Percentiles rank a stretch among this genome's conserved stretches.
Conservation (phyloP, 2,329 filamentous ascomycete genomes). For the Pseudonectria buxi region DNA sequence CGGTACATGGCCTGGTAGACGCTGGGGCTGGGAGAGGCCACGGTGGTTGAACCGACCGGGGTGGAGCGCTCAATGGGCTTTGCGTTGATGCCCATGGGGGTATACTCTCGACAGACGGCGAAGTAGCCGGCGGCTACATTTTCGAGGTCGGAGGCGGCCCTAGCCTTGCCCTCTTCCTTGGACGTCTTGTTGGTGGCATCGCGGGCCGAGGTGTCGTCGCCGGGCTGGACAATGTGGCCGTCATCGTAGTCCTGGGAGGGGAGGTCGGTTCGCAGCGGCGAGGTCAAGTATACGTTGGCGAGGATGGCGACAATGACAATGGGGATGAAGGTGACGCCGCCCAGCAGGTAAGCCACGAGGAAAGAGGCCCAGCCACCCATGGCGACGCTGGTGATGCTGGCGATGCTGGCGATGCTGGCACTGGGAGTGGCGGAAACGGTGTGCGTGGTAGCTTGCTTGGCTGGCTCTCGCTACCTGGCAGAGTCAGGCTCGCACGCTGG, state of each 20-base stretch:
- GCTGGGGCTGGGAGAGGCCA: conserved; percentile 76
- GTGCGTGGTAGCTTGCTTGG: not conserved
- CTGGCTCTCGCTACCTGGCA: too few relatives aligned
- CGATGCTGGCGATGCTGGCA: too few relatives aligned
- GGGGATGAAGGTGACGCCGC: conserved; percentile 83
- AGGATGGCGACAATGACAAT: conserved; percentile 57
- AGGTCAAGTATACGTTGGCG: conserved; percentile 60
- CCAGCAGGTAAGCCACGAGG: conserved; percentile 72
- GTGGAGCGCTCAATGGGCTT: conserved; percentile 84
- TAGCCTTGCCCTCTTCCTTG: conserved; percentile 54
- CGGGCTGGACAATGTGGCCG: conserved; percentile 45
- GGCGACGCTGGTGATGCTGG: too few relatives aligned
- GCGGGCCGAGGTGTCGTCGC: conserved; percentile 59
- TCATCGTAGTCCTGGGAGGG: conserved; percentile 23
- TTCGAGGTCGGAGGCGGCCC: conserved; percentile 57
- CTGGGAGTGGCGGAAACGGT: too few relatives aligned
- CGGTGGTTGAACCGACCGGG: conserved; percentile 66
- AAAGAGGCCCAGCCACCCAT: conserved; percentile 52
- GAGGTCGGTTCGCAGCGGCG: conserved; percentile 47
- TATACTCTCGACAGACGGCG: conserved; percentile 89
- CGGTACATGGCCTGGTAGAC: conserved; percentile 98
- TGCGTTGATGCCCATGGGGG: conserved; percentile 83
- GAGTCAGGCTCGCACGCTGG: too few relatives aligned
- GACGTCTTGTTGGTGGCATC: conserved; percentile 52
- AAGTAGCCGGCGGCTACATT: conserved; percentile 81